Evolutionary conservation across 306 rosid genomes (phyloP).

Genomic region (Morella rubra): DNA sequence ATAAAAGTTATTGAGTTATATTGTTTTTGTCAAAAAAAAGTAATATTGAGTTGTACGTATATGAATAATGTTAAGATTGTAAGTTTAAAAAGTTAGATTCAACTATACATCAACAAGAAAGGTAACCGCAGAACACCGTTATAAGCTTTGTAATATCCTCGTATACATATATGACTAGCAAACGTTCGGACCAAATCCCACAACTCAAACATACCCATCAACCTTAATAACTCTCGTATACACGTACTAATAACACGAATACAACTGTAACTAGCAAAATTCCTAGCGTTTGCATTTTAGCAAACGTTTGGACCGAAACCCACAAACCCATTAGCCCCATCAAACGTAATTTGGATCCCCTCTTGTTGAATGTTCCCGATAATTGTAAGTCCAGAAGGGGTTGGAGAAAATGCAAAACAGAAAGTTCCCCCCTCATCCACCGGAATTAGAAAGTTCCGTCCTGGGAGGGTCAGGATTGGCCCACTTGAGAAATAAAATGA

Average conservation of each 20-base stretch:
- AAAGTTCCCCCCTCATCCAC: constrained; percentile 66
- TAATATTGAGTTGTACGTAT: no score
- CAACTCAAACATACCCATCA: neutral
- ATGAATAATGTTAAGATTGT: no score
- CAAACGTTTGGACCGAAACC: constrained; percentile 90
- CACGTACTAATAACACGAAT: neutral
- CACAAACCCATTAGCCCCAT: constrained; percentile 78
- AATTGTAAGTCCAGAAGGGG: constrained; percentile 55
- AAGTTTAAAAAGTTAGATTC: no score
- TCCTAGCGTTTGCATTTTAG: constrained; percentile 21
- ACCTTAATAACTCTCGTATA: neutral
- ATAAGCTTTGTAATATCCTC: neutral
- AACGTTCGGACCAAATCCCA: neutral
- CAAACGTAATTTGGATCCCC: constrained; percentile 80
- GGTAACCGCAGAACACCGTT: neutral
- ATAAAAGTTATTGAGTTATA: no score
- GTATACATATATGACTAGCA: neutral
- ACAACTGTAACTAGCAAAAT: neutral
- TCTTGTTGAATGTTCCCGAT: constrained; percentile 90
- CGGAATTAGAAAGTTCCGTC: constrained; percentile 70
- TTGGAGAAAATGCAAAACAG: constrained; percentile 77
- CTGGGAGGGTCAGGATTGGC: constrained; percentile 76
- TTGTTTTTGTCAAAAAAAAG: no score
- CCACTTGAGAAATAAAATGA: constrained; percentile 82
- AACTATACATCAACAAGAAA: constrained; percentile 6